Conservation (phyloP, 2,329 filamentous ascomycete species). For the Xylariaceae sp. region DNA sequence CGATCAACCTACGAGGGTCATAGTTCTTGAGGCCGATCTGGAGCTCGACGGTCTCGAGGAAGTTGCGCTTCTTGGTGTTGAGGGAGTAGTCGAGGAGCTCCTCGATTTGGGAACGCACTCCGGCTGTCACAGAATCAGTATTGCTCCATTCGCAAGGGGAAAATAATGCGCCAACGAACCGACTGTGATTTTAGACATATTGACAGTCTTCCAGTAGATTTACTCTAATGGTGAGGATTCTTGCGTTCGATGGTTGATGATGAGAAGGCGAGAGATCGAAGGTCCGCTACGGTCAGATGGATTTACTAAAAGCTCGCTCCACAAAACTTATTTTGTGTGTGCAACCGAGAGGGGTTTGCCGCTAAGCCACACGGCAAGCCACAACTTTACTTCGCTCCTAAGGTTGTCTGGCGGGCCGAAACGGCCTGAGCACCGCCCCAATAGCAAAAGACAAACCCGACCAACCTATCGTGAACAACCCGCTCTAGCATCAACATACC, state of each 20-base stretch:
- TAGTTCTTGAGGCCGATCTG: constrained; percentile 97
- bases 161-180: constrained; percentile 40
- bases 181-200: constrained; percentile 84
- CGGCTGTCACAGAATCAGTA: constrained; percentile 35
- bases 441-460: neutral
- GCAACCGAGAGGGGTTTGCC: neutral
- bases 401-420: neutral
- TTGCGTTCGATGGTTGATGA: constrained; percentile 36
- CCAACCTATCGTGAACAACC: too few relatives aligned
- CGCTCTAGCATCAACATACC: too few relatives aligned
- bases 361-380: neutral
- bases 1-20: constrained; percentile 57
- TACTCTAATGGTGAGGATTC: constrained; percentile 70
- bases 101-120: constrained; percentile 61
- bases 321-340: constrained; percentile 16
- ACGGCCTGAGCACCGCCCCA: neutral
- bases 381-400: neutral
- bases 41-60: constrained; percentile 86
- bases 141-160: neutral
- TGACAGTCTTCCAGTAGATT: constrained; percentile 85
- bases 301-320: constrained; percentile 1
- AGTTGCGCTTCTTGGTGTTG: constrained; percentile 97
- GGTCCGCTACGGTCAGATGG: neutral
- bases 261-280: constrained; percentile 2
- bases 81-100: constrained; percentile 92